phyloP scores from a whole-genome alignment of 2,329 filamentous ascomycete species.

The Botryotinia narcissicola region DNA sequence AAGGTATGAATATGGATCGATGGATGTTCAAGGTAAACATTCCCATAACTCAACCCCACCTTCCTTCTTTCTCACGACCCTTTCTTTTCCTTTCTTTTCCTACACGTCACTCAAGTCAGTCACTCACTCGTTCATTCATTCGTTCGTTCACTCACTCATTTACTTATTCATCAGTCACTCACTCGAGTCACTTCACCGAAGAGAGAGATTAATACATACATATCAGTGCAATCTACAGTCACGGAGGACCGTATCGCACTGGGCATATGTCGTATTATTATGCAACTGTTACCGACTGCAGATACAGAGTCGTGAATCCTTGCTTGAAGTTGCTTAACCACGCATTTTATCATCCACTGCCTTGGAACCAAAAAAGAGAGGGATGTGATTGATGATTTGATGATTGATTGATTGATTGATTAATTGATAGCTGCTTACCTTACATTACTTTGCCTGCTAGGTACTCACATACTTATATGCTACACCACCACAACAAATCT shows the following conservation, averaged over 20 bases:
- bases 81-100: background rate
- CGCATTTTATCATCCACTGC: background rate
- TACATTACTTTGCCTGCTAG: background rate
- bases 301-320: background rate
- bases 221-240: background rate
- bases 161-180: background rate
- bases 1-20: background rate
- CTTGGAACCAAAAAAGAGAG: constrained; percentile 5
- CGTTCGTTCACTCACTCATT: background rate
- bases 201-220: background rate
- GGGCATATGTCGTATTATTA: background rate
- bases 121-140: background rate
- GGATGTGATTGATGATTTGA: background rate
- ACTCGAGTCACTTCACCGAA: background rate
- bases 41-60: background rate
- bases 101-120: background rate
- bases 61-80: background rate
- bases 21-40: background rate
- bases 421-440: background rate
- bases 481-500: background rate
- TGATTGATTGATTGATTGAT: background rate
- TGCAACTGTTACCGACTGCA: background rate
- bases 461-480: constrained; percentile 2
- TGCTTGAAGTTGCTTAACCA: background rate
- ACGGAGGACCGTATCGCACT: background rate